phyloP scores from a whole-genome alignment of 2,329 filamentous ascomycete genomes.

The Incumbomyces lentus region DNA sequence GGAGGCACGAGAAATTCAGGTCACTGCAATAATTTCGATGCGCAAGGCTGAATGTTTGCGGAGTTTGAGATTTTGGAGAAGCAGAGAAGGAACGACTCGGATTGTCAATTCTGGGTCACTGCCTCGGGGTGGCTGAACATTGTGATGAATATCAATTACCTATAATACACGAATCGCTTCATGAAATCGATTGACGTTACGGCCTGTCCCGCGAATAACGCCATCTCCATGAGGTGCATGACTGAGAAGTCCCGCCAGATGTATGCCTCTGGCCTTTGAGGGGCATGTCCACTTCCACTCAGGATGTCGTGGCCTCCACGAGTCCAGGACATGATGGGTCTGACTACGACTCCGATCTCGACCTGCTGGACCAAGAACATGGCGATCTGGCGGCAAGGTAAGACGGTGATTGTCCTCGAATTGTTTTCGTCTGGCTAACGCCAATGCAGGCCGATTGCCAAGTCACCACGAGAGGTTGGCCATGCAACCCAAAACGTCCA shows the following conservation, averaged over 20 bases:
- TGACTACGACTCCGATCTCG: conserved; percentile 9
- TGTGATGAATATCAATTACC: no score
- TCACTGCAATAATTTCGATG: neutral
- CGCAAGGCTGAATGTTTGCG: neutral
- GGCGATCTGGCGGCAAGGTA: conserved; percentile 13
- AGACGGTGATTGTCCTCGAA: no score
- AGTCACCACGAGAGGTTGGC: neutral
- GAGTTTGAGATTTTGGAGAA: neutral
- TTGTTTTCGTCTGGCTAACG: no score
- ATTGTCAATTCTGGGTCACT: no score
- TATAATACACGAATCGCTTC: no score
- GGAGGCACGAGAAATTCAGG: neutral
- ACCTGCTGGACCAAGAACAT: conserved; percentile 11
- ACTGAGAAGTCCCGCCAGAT: neutral
- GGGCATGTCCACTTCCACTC: neutral
- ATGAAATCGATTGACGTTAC: no score
- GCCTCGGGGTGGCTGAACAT: no score
- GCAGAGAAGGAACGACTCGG: neutral
- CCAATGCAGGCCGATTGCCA: neutral
- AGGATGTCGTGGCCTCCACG: no score
- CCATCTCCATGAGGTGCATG: no score
- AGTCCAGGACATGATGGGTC: no score
- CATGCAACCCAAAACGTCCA: neutral
- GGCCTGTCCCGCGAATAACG: no score
- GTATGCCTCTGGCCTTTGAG: neutral